A percentile compares a stretch with the other conserved stretches of the same genome.
Conservation (phyloP, 2,329 filamentous ascomycete species). For the Diaporthe humulicola region DNA sequence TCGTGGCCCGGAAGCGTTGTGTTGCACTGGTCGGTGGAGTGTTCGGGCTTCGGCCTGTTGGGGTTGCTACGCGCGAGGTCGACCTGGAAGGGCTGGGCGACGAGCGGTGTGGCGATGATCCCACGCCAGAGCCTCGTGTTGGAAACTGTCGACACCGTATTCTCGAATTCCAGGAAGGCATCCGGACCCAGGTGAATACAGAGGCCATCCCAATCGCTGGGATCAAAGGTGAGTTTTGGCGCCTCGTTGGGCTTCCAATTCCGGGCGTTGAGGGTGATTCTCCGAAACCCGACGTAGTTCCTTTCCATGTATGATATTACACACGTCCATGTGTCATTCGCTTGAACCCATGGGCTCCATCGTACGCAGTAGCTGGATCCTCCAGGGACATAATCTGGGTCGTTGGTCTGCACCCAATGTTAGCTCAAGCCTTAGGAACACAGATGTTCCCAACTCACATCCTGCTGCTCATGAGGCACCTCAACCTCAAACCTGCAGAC, state of each 20-base stretch:
- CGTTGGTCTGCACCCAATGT: constrained; percentile 41
- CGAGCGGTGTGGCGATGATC: constrained; percentile 65
- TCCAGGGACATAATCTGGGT: constrained; percentile 63
- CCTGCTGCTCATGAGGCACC: constrained; percentile 57
- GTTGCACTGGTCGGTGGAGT: constrained; percentile 59
- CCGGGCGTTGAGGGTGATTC: constrained; percentile 55
- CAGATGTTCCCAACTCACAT: constrained; percentile 46
- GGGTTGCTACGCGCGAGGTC: constrained; percentile 48
- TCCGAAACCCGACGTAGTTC: constrained; percentile 69
- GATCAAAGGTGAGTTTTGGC: constrained; percentile 54
- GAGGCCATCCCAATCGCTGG: constrained; percentile 59
- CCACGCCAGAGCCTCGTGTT: constrained; percentile 61
- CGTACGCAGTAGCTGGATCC: constrained; percentile 64
- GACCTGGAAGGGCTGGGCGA: constrained; percentile 65
- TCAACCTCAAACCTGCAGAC: constrained; percentile 61
- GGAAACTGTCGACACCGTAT: constrained; percentile 59
- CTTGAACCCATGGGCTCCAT: constrained; percentile 67
- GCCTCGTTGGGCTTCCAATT: constrained; percentile 52
- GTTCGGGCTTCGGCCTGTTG: constrained; percentile 45
- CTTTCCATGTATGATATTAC: constrained; percentile 64
- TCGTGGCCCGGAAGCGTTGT: constrained; percentile 56
- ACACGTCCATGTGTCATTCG: constrained; percentile 52
- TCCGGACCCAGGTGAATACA: constrained; percentile 65
- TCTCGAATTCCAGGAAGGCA: constrained; percentile 69
- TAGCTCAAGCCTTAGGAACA: neutral